These are phyloP conservation scores for Aureoboletus auriporus DNA, from an alignment of 768 basidiomycete species.

Conservation along the genomic window DNA sequence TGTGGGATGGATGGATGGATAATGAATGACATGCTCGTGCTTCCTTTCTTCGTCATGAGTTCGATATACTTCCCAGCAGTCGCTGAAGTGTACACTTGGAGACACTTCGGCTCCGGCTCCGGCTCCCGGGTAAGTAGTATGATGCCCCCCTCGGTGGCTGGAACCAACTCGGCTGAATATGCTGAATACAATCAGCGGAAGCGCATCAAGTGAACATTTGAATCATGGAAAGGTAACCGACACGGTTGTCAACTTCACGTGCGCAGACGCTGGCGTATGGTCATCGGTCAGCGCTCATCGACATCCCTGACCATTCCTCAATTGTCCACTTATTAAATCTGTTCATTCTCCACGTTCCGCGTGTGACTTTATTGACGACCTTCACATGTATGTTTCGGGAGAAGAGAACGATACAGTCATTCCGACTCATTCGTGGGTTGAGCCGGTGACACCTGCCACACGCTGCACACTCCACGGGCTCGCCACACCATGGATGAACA, in stretches of 20 bases:
- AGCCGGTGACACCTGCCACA: neutral
- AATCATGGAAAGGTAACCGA: too few species aligned
- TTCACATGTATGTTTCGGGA: neutral
- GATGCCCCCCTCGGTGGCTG: too few species aligned
- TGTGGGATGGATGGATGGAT: conserved; percentile 2
- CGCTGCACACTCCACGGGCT: neutral
- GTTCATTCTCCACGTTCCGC: neutral
- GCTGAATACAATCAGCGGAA: neutral
- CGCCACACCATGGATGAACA: neutral
- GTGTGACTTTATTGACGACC: neutral
- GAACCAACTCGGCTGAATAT: neutral
- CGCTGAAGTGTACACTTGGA: too few species aligned
- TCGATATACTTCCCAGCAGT: too few species aligned
- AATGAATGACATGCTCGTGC: too few species aligned
- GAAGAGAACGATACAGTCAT: neutral
- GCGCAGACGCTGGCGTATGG: too few species aligned
- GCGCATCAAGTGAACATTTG: neutral
- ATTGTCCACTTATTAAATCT: neutral
- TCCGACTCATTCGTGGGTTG: too few species aligned
- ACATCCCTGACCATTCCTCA: neutral
- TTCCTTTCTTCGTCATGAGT: too few species aligned
- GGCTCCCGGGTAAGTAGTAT: too few species aligned
- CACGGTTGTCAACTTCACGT: neutral
- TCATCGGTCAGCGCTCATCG: too few species aligned
- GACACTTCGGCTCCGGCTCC: too few species aligned